Evolutionary conservation across 2,329 filamentous ascomycete genomes (phyloP), one percentile per base, ranked within the genome.

Genomic region (Trichoderma gracile): DNA sequence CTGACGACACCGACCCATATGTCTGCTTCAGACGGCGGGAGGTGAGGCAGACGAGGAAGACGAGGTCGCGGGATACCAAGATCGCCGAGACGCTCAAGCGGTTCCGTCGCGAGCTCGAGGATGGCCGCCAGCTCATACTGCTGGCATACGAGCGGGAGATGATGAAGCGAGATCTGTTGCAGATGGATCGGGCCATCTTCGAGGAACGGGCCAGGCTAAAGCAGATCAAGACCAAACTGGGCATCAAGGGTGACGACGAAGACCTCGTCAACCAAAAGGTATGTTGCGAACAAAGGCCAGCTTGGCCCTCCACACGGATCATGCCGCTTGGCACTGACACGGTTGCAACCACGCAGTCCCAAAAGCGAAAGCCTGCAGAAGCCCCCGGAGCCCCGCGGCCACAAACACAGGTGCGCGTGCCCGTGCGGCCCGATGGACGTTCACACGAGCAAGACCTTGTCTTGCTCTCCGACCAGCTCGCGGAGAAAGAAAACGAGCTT

Each of bases 11-110:
- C 71, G 95, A 99, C 78, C 95, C 95, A 55, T 99, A 97, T 79
- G 93, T 99, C 72, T 99, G 95, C 79, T 99, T 99, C 85, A 88
- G 95, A 74, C 88, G 95, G 71, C 91, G 95, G 68, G 95, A 99
- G 78, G 91, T 96, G 53, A 89, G 95, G 65, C 92, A 96, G 76
- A 94, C 93, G 56, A 90, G 95, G 71, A 99, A 98, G 80, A 99
- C 95, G 43, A 86, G 95, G 73, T 92, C 92, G 70, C 88, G 95
- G 73, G 95, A 99, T 80, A 92, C 92, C 42, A 94, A 97, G 78
- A 92, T 94, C 71, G 92, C 91, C 62, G 95, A 99, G 75, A 97
- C 97, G 77, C 84, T 99, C 70, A 95, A 95, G 81, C 92, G 91
- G 75, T 81, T 99, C 73, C 89, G 95, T 63, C 89, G 89, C 71